A percentile compares a stretch with the other conserved stretches of the same genome.
These are phyloP conservation scores for Lentinula guzmanii DNA, from an alignment of 768 basidiomycete genomes.

Conservation along the genomic window DNA sequence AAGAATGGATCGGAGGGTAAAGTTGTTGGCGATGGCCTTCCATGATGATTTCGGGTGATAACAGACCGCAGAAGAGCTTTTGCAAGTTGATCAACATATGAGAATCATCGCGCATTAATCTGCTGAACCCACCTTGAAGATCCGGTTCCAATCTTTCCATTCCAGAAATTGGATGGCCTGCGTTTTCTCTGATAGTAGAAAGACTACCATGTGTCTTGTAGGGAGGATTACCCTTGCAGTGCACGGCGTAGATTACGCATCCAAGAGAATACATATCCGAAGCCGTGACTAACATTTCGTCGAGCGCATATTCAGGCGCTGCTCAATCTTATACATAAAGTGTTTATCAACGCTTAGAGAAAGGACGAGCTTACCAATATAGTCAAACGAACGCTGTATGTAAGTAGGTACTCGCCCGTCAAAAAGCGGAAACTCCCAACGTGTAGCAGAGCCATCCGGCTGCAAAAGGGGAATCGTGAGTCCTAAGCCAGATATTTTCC, in stretches of 20 bases:
- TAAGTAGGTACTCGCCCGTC: conserved; percentile 76
- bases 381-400: conserved; percentile 90
- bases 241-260: conserved; percentile 86
- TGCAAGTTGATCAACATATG: background rate
- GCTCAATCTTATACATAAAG: background rate
- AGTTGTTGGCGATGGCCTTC: conserved; percentile 70
- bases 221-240: conserved; percentile 82
- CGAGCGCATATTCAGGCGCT: conserved; percentile 94
- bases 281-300: conserved; percentile 78
- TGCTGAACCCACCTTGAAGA: conserved; percentile 52
- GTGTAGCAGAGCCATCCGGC: conserved; percentile 64
- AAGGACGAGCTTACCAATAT: conserved; percentile 59
- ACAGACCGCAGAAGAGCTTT: conserved; percentile 75
- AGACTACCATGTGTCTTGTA: conserved; percentile 82
- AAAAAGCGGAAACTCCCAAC: conserved; percentile 88
- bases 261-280: conserved; percentile 95
- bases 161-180: conserved; percentile 54
- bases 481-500: conserved; percentile 92
- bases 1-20: conserved; percentile 88
- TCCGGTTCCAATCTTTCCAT: conserved; percentile 65
- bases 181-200: conserved; percentile 61
- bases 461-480: conserved; percentile 73
- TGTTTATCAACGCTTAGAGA: background rate
- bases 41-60: conserved; percentile 70
- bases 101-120: background rate